Evolutionary conservation across 2,329 filamentous ascomycete species (phyloP), one percentile per base, ranked within the genome.

Genomic region (Aspergillus hortae): DNA sequence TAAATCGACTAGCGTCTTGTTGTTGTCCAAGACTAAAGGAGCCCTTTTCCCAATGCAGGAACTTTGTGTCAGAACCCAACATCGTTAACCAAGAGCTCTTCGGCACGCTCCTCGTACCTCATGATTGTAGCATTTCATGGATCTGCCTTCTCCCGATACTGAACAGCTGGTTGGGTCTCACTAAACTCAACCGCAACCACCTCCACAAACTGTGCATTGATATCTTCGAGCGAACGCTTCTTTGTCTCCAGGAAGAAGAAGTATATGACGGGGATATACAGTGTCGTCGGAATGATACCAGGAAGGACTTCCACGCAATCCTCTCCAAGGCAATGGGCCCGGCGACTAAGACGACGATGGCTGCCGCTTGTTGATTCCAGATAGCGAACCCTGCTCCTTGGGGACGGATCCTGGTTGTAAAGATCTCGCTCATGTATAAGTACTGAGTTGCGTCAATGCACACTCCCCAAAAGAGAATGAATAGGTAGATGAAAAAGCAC

Each of bases 371-470:
- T 35, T 70, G 63, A 23, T 64, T 63, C 30, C 61, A 56, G 49
- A 74, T 60, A 1, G 72, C 69, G 32, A 74, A 53, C 0, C 70
- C 69, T 15, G 71, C 68, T 0, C 72, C 71, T 40, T 72, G 65
- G 11, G 65, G 63, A 3, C 72, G 67, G 12, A 74, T 56, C 52
- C 72, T 66, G 15, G 66, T 76, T 3, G 73, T 72, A 60, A 72
- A 74, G 44, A 74, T 75, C 59, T 74, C 71, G 2, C 64, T 57
- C 23, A 73, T 60, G 55, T 74, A 74, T 19, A 73, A 62, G 52
- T 73, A 76, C 44, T 74, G 71, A n/a, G 68, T 73, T 1, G 73
- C 73, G 50, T 76, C 74, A 44, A 76, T 59, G 51, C 68, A 74
- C 48, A 67, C 71, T 44, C 67, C 68, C 67, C 72, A 76, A 57